phyloP scores from a whole-genome alignment of 2,329 filamentous ascomycete genomes.

The Parastagonospora nodorum region DNA sequence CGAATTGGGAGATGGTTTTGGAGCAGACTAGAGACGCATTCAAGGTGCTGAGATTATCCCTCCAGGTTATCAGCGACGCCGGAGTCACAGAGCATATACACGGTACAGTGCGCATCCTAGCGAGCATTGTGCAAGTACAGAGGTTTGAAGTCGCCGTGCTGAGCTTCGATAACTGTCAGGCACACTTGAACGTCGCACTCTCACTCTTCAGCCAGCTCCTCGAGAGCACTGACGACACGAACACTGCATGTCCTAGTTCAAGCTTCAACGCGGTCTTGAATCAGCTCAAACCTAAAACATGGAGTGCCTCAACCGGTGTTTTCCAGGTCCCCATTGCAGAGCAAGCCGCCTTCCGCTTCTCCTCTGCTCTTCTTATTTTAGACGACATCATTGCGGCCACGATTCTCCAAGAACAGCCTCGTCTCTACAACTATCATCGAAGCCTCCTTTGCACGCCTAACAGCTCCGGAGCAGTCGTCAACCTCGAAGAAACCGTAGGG shows the following conservation, averaged over 20 bases:
- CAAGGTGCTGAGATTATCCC: constrained; percentile 6
- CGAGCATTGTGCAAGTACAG: constrained; percentile 60
- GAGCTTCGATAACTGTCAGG: constrained; percentile 56
- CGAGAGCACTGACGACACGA: constrained; percentile 57
- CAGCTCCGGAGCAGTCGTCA: constrained; percentile 36
- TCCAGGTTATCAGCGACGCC: constrained; percentile 8
- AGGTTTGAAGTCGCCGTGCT: constrained; percentile 57
- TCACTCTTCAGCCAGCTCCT: constrained; percentile 53
- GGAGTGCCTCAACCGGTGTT: background rate
- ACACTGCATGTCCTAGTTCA: too few relatives aligned
- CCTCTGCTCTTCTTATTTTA: constrained; percentile 39
- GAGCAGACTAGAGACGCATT: constrained; percentile 11
- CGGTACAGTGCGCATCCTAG: constrained; percentile 42
- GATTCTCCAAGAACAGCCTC: constrained; percentile 35
- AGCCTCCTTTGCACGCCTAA: constrained; percentile 25
- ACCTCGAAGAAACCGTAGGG: constrained; percentile 60
- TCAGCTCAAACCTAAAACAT: constrained; percentile 3
- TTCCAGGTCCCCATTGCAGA: constrained; percentile 35
- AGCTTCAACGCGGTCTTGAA: constrained; percentile 3
- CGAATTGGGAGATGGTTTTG: constrained; percentile 10
- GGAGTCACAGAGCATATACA: constrained; percentile 12
- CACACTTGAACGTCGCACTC: constrained; percentile 58
- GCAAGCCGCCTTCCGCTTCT: constrained; percentile 46
- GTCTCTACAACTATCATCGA: constrained; percentile 30
- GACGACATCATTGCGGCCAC: constrained; percentile 47